Evolutionary conservation across 163 green algal genomes (phyloP).

Genomic region (Chloromonas sp.): DNA sequence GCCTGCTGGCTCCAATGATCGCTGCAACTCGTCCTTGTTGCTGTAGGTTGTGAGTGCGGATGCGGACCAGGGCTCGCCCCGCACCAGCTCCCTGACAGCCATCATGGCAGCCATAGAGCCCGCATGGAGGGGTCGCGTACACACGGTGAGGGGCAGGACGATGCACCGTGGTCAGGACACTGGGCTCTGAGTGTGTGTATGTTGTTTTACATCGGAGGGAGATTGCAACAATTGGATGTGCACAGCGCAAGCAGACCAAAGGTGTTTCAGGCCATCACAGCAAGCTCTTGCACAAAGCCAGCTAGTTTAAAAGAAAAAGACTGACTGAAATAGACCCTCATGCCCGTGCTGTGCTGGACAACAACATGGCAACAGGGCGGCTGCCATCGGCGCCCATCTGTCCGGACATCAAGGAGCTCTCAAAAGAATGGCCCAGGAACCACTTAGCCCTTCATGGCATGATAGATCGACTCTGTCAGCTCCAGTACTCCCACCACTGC

Average conservation of each 20-base stretch:
- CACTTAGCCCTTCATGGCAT: no score
- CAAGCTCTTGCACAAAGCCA: not conserved
- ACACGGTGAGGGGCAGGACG: slow-evolving; percentile 11
- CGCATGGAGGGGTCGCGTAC: slow-evolving; percentile 29
- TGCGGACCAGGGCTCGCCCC: not conserved
- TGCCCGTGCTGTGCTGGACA: no score
- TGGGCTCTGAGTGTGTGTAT: no score
- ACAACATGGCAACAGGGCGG: no score
- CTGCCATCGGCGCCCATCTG: no score
- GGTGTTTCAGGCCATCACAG: no score
- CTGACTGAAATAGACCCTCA: not conserved
- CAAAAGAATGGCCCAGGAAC: no score
- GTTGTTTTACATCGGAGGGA: not conserved
- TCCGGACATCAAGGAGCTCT: no score
- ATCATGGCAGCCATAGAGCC: slow-evolving; percentile 35
- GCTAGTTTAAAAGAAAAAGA: not conserved
- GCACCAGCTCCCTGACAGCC: slow-evolving; percentile 1
- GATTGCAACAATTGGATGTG: not conserved
- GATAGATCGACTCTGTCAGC: no score
- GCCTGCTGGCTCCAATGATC: not conserved
- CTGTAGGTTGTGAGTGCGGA: no score
- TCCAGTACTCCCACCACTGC: no score
- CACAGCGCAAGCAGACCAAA: not conserved
- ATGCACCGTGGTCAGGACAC: no score
- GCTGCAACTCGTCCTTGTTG: not conserved